phyloP scores from a whole-genome alignment of 805 yeast species.

The Saccharomycopsis fermentans region DNA sequence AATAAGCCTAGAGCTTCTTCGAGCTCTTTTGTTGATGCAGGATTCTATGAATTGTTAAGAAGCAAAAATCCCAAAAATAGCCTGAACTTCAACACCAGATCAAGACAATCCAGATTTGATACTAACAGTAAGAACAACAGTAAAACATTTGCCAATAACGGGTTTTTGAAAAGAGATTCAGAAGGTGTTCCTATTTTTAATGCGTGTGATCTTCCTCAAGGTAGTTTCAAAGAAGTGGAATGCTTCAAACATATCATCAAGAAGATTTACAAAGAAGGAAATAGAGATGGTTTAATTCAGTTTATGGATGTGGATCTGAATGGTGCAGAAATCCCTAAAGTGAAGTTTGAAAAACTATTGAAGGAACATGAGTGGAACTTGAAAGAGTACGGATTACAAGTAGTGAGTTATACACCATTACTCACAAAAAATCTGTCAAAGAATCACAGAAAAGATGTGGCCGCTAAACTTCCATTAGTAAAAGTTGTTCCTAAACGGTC shows the following conservation, averaged over 20 bases:
- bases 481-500: constrained; percentile 11
- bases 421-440: background rate
- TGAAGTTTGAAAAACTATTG: background rate
- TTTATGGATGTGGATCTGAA: constrained; percentile 2
- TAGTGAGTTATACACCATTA: constrained; percentile 1
- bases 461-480: constrained; percentile 10
- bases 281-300: constrained; percentile 5
- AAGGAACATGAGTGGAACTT: background rate
- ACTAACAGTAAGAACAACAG: background rate
- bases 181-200: constrained; percentile 2
- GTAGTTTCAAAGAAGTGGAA: constrained; percentile 7
- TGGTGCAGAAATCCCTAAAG: background rate
- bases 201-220: background rate
- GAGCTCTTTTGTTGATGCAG: background rate
- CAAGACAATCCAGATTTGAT: background rate
- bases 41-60: background rate
- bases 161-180: background rate
- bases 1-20: background rate
- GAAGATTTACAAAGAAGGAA: constrained; percentile 4
- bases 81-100: background rate
- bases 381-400: constrained; percentile 8
- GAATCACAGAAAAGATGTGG: background rate
- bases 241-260: constrained; percentile 11
- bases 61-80: background rate
- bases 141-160: background rate